A percentile compares a stretch with the other conserved stretches of the same genome.
Evolutionary conservation across 305 asterid species (phyloP).

Genomic region (Ruellia speciosa): DNA sequence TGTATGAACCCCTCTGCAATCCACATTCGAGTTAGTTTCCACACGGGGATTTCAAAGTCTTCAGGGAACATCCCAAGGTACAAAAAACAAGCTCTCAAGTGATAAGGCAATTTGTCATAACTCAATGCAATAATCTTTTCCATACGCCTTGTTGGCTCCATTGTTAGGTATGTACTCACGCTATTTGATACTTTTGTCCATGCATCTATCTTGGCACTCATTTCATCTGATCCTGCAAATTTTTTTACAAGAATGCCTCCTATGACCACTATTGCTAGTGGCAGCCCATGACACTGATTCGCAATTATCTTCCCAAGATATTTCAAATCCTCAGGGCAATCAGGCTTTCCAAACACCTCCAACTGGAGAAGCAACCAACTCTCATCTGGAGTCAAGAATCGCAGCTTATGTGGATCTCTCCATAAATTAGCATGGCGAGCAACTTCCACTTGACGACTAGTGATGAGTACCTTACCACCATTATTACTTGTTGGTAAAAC

Average conservation of each 20-base stretch:
- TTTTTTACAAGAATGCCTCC: conserved; percentile 25
- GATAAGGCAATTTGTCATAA: conserved; percentile 32
- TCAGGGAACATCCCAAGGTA: conserved; percentile 36
- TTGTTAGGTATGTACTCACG: conserved; percentile 15
- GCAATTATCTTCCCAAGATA: conserved; percentile 17
- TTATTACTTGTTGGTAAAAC: conserved; percentile 23
- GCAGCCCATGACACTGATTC: conserved; percentile 18
- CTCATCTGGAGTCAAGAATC: conserved; percentile 16
- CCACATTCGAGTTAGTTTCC: conserved; percentile 34
- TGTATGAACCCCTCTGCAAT: conserved; percentile 36
- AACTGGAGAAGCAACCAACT: conserved; percentile 19
- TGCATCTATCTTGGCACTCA: conserved; percentile 1
- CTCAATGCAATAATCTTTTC: conserved; percentile 28
- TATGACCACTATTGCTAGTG: conserved; percentile 27
- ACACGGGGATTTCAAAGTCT: conserved; percentile 27
- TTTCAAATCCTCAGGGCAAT: conserved; percentile 23
- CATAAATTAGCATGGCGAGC: conserved; percentile 4
- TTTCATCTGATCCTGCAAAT: conserved; percentile 12
- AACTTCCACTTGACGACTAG: conserved; percentile 22
- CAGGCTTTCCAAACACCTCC: conserved; percentile 18
- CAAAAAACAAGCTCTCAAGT: conserved; percentile 34
- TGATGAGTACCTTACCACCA: conserved; percentile 28
- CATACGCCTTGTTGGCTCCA: conserved; percentile 21
- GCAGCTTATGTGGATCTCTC: conserved; percentile 12
- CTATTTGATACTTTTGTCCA: conserved; percentile 20